Conservation (phyloP, 352 stramenopile species). For the Pythium monospermum region DNA sequence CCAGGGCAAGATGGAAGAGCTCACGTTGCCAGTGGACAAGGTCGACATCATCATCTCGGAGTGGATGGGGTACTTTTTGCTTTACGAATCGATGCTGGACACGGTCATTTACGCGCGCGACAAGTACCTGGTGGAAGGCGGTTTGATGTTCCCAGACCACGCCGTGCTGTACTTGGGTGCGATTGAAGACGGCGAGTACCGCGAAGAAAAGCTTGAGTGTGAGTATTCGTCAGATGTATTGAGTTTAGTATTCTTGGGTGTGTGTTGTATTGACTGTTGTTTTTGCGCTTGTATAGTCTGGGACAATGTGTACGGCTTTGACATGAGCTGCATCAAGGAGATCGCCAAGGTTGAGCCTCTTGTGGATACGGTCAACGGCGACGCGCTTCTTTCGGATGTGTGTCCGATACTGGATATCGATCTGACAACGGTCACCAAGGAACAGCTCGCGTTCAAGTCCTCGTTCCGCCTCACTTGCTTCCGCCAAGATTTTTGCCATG, state of each 20-base stretch:
- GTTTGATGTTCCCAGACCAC: conserved; percentile 98
- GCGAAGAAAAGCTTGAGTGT: conserved; percentile 91
- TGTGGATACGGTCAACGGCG: conserved; percentile 95
- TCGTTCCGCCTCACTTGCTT: conserved; percentile 88
- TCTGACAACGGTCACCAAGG: conserved; percentile 88
- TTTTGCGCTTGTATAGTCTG: conserved; percentile 72
- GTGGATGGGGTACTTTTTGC: conserved; percentile 99
- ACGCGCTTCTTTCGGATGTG: conserved; percentile 88
- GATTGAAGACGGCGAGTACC: conserved; percentile 96
- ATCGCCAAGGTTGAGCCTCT: conserved; percentile 96
- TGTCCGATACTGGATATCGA: conserved; percentile 93
- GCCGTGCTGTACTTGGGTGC: conserved; percentile 93
- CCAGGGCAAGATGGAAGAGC: conserved; percentile 97
- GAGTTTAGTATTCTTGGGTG: conserved; percentile 1
- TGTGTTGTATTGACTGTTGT: conserved; percentile 3
- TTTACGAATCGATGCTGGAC: conserved; percentile 99
- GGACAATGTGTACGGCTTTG: conserved; percentile 99
- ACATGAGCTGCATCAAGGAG: conserved; percentile 98
- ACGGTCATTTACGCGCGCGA: conserved; percentile 96
- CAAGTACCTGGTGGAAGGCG: conserved; percentile 94
- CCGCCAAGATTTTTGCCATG: conserved; percentile 95
- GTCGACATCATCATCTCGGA: conserved; percentile 99
- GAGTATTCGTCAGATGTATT: conserved; percentile 8
- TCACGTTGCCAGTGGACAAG: conserved; percentile 96
- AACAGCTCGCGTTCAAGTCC: conserved; percentile 92